These are phyloP conservation scores for Synchytrium microbalum DNA, from an alignment of 371 early-diverging fungal genomes.

Conservation along the genomic window DNA sequence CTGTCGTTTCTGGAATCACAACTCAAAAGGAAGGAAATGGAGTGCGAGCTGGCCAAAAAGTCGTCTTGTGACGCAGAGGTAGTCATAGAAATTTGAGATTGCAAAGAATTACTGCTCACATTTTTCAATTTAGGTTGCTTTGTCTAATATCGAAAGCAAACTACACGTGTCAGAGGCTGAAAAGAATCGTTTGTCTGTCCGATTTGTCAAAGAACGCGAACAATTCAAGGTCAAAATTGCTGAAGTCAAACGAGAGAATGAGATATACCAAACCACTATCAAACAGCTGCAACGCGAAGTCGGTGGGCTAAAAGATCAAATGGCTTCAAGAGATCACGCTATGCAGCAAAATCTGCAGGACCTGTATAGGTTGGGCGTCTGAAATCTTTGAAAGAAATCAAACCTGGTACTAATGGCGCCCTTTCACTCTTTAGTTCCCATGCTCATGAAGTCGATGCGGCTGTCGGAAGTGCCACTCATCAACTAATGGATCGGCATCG, in stretches of 20 bases:
- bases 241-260: slow-evolving; percentile 29
- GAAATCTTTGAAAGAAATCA: too few species aligned
- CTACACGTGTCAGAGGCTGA: slow-evolving; percentile 14
- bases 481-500: slow-evolving; percentile 10
- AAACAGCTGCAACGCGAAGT: slow-evolving; percentile 22
- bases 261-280: slow-evolving; percentile 23
- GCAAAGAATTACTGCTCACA: neutral
- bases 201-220: slow-evolving; percentile 37
- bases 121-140: neutral
- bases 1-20: slow-evolving; percentile 6
- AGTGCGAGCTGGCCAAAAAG: slow-evolving; percentile 5
- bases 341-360: slow-evolving; percentile 8
- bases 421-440: too few species aligned
- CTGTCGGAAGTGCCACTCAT: slow-evolving; percentile 11
- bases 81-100: slow-evolving; percentile 1
- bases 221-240: slow-evolving; percentile 23
- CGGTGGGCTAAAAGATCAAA: slow-evolving; percentile 3
- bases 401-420: too few species aligned
- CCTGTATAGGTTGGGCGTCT: slow-evolving; percentile 7
- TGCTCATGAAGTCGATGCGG: slow-evolving; percentile 11
- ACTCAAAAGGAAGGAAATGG: slow-evolving; percentile 8
- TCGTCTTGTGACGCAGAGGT: neutral
- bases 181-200: slow-evolving; percentile 8
- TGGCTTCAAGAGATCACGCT: slow-evolving; percentile 6
- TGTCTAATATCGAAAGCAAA: slow-evolving; percentile 8